Conservation (phyloP, 139 green algal species). For the Closterium sp. region DNA sequence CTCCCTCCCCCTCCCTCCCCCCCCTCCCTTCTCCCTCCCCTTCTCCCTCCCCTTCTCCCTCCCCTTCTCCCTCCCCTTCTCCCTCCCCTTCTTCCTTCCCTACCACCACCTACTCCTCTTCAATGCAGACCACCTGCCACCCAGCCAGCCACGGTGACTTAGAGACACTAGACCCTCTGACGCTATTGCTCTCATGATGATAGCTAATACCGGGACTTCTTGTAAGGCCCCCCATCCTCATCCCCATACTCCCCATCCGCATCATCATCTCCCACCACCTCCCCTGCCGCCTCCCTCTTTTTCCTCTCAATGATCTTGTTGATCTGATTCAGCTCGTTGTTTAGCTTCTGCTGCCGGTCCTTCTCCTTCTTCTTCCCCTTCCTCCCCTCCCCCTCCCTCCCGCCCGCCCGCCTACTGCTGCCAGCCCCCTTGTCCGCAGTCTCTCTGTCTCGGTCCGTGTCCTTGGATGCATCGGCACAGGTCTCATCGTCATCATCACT, state of each 20-base stretch:
- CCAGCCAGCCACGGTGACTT: no score
- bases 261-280: conserved; percentile 1
- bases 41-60: no score
- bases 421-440: not conserved
- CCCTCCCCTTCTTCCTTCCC: no score
- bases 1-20: no score
- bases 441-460: not conserved
- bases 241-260: not conserved
- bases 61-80: no score
- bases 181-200: no score
- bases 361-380: conserved; percentile 56
- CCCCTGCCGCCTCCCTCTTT: conserved; percentile 56
- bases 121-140: no score
- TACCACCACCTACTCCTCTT: no score
- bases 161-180: no score
- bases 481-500: not conserved
- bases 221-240: no score
- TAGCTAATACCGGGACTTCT: no score
- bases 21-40: no score
- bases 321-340: conserved; percentile 71
- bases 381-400: conserved; percentile 57
- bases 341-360: conserved; percentile 66
- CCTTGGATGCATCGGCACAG: not conserved
- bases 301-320: conserved; percentile 67
- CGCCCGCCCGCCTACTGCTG: not conserved